Conservation (phyloP, 2,329 filamentous ascomycete genomes). For the Aaosphaeria arxii region DNA sequence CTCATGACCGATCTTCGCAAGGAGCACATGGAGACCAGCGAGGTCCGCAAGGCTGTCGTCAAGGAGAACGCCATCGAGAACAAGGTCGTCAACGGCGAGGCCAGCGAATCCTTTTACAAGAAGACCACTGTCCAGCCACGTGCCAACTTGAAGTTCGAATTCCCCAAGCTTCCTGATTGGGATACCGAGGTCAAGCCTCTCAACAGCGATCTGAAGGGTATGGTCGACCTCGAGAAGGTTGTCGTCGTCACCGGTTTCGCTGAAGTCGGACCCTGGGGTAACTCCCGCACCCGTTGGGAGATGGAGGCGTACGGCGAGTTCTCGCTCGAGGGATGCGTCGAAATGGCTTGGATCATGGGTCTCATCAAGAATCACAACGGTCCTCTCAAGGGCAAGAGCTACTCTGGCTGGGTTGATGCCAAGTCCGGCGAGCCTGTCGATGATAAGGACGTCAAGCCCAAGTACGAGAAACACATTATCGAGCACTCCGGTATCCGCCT, state of each 20-base stretch:
- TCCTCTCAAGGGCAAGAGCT: slow-evolving; percentile 89
- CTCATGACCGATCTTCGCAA: slow-evolving; percentile 91
- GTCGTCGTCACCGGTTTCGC: slow-evolving; percentile 96
- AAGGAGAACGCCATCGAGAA: slow-evolving; percentile 97
- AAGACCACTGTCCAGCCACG: slow-evolving; percentile 90
- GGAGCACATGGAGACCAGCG: slow-evolving; percentile 91
- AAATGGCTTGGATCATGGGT: slow-evolving; percentile 99
- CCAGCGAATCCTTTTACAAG: slow-evolving; percentile 89
- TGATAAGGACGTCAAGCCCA: slow-evolving; percentile 95
- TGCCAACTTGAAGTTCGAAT: slow-evolving; percentile 97
- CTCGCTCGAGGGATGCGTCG: slow-evolving; percentile 94
- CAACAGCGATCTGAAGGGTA: slow-evolving; percentile 85
- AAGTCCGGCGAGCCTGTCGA: slow-evolving; percentile 95
- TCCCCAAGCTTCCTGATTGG: slow-evolving; percentile 89
- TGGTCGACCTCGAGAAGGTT: slow-evolving; percentile 98
- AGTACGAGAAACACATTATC: slow-evolving; percentile 95
- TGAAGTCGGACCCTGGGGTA: slow-evolving; percentile 96
- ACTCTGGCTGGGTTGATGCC: slow-evolving; percentile 93
- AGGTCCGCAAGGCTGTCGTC: slow-evolving; percentile 87
- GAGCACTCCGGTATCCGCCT: slow-evolving; percentile 97
- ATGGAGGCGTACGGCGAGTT: slow-evolving; percentile 98
- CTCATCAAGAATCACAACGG: slow-evolving; percentile 99
- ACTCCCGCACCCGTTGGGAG: slow-evolving; percentile 96
- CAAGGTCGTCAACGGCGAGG: slow-evolving; percentile 93
- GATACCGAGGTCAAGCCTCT: slow-evolving; percentile 85